Conservation (phyloP, 768 basidiomycete species). For the Suillus bovinus region DNA sequence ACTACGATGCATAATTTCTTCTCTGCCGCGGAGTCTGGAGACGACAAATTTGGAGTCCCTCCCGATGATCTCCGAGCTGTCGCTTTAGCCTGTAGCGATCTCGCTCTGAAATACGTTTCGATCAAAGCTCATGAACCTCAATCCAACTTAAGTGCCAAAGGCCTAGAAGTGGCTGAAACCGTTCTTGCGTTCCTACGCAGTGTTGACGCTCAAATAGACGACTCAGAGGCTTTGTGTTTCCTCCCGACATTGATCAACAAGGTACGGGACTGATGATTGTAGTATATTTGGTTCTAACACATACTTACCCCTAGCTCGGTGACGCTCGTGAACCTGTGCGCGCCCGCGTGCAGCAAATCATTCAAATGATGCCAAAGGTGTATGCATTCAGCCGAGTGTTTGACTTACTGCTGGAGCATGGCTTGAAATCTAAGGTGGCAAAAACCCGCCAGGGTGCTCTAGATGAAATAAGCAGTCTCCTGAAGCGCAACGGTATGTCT, state of each 20-base stretch:
- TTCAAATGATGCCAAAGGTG: constrained; percentile 83
- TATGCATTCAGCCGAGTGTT: constrained; percentile 94
- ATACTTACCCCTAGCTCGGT: constrained; percentile 66
- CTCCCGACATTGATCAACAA: constrained; percentile 89
- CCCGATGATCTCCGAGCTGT: constrained; percentile 56
- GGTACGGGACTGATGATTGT: constrained; percentile 41
- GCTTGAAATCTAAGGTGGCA: constrained; percentile 86
- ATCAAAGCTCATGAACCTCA: constrained; percentile 89
- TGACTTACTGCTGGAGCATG: constrained; percentile 83
- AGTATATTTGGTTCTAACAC: constrained; percentile 6
- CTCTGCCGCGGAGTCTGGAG: constrained; percentile 52
- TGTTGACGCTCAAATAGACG: constrained; percentile 76
- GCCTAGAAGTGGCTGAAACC: constrained; percentile 83
- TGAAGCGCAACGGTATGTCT: constrained; percentile 81
- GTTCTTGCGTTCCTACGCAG: constrained; percentile 74
- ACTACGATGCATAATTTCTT: constrained; percentile 76
- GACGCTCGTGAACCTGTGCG: constrained; percentile 87
- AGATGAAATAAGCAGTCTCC: constrained; percentile 75
- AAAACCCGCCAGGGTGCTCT: constrained; percentile 87
- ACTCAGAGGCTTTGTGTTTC: constrained; percentile 85
- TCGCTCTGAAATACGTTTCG: constrained; percentile 91
- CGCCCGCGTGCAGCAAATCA: constrained; percentile 75
- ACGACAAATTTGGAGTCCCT: constrained; percentile 49
- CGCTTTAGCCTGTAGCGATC: constrained; percentile 85
- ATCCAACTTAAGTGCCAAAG: constrained; percentile 84